Conservation (phyloP, 2,329 filamentous ascomycete species). For the Thermomyces lanuginosus region DNA sequence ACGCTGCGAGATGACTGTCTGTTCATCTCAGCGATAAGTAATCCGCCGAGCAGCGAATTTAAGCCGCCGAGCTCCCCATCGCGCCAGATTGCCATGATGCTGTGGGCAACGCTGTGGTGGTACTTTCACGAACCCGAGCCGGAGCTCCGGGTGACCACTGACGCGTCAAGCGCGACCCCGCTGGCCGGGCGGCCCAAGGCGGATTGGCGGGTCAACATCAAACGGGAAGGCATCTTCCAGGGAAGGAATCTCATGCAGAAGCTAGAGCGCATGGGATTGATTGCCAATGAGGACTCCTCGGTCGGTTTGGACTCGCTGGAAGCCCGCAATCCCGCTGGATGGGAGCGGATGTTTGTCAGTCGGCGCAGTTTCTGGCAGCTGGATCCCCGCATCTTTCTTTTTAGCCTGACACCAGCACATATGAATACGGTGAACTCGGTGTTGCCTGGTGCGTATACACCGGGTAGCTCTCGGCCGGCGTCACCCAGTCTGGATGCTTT, state of each 20-base stretch:
- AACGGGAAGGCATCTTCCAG: constrained; percentile 73
- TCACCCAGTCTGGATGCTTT: constrained; percentile 31
- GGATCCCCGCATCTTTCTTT: constrained; percentile 72
- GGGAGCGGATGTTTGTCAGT: constrained; percentile 68
- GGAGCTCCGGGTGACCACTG: constrained; percentile 43
- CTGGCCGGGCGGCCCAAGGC: constrained; percentile 56
- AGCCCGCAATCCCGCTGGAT: constrained; percentile 47
- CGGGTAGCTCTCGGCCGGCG: constrained; percentile 34
- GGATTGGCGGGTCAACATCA: constrained; percentile 75
- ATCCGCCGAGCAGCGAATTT: constrained; percentile 63
- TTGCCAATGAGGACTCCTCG: constrained; percentile 57
- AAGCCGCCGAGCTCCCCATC: constrained; percentile 66
- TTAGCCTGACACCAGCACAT: constrained; percentile 52
- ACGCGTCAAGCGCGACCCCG: constrained; percentile 49
- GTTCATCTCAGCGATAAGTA: constrained; percentile 84
- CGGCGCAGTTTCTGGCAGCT: constrained; percentile 81
- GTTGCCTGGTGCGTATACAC: constrained; percentile 31
- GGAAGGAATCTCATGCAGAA: constrained; percentile 72
- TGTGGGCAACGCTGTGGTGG: constrained; percentile 90
- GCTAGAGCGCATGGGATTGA: constrained; percentile 81
- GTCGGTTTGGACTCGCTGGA: constrained; percentile 48
- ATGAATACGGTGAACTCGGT: constrained; percentile 21
- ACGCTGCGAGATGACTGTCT: constrained; percentile 65
- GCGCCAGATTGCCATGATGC: constrained; percentile 86
- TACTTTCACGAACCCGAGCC: constrained; percentile 86